phyloP scores from a whole-genome alignment of 306 rosid species.

The Neltuma alba region DNA sequence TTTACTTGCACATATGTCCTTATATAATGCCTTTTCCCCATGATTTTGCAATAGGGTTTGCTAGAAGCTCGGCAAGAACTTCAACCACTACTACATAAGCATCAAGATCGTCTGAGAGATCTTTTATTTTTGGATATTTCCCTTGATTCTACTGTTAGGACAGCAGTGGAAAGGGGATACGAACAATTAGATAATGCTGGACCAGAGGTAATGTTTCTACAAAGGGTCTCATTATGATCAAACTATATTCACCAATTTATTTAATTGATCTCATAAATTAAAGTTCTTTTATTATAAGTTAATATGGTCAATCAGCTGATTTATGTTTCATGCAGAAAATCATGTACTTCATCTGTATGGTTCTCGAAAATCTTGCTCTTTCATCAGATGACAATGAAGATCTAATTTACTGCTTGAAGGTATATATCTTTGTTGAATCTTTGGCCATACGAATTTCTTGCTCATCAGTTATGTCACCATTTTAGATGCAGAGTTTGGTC shows the following conservation, averaged over 20 bases:
- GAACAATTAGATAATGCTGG: conserved; percentile 81
- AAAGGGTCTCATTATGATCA: conserved; percentile 19
- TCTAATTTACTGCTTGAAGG: conserved; percentile 90
- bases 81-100: conserved; percentile 64
- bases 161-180: conserved; percentile 89
- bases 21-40: conserved; percentile 7
- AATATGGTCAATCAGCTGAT: conserved; percentile 34
- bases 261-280: not conserved
- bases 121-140: conserved; percentile 92
- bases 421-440: conserved; percentile 31
- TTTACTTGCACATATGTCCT: conserved; percentile 19
- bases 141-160: conserved; percentile 95
- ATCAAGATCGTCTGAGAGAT: conserved; percentile 84
- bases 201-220: conserved; percentile 65
- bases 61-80: conserved; percentile 92
- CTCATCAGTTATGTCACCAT: not conserved
- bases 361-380: conserved; percentile 89
- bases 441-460: conserved; percentile 16
- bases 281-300: not conserved
- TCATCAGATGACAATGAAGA: conserved; percentile 88
- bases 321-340: conserved; percentile 73
- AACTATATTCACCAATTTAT: conserved; percentile 16
- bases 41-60: conserved; percentile 61
- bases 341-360: conserved; percentile 74
- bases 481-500: not conserved